Conservation (phyloP, 768 basidiomycete genomes). For the Pleurotus salmoneostramineus region DNA sequence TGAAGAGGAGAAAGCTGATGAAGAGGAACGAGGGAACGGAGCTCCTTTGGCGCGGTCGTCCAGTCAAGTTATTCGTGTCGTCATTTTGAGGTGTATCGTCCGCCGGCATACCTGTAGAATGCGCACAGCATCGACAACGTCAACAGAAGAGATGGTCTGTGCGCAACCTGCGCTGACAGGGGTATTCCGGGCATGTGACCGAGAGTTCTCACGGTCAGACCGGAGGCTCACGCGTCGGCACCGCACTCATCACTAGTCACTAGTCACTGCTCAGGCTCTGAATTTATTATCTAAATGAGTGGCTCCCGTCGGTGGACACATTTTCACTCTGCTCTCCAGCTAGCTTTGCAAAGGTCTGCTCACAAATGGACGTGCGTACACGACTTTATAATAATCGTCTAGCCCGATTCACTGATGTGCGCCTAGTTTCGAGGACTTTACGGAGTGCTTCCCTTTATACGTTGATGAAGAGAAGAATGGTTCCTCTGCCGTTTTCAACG, state of each 20-base stretch:
- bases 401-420: neutral
- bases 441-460: conserved; percentile 64
- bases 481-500: conserved; percentile 56
- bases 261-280: too few relatives aligned
- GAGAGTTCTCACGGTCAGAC: too few relatives aligned
- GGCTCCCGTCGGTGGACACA: conserved; percentile 53
- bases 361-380: conserved; percentile 56
- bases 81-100: conserved; percentile 28
- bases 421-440: conserved; percentile 50
- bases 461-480: conserved; percentile 65
- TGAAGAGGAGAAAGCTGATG: conserved; percentile 68
- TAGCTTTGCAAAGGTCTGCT: conserved; percentile 50
- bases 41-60: conserved; percentile 42
- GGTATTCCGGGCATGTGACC: too few relatives aligned
- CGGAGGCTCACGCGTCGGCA: neutral
- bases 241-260: neutral
- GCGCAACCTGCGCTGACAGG: too few relatives aligned
- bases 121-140: neutral
- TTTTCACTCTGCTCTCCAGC: conserved; percentile 52
- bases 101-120: conserved; percentile 9
- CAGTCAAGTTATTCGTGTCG: conserved; percentile 26
- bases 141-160: neutral
- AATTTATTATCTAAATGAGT: too few relatives aligned
- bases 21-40: conserved; percentile 74
- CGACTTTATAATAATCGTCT: neutral